phyloP scores from a whole-genome alignment of 2,329 filamentous ascomycete genomes.

The Colletotrichum karsti region DNA sequence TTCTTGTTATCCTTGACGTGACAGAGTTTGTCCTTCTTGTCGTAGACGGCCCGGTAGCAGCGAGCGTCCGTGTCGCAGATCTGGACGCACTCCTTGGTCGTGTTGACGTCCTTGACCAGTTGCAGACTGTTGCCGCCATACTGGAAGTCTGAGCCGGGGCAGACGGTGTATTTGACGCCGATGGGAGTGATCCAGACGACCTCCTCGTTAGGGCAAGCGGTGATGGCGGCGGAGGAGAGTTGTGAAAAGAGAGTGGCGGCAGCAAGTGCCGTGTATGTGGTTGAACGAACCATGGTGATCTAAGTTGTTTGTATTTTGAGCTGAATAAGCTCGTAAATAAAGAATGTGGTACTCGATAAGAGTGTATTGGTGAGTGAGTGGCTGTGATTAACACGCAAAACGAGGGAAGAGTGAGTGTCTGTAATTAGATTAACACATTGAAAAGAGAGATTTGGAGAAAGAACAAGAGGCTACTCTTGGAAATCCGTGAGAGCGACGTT shows the following conservation, averaged over 20 bases:
- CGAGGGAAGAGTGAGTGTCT: slow-evolving; percentile 3
- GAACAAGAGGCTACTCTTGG: slow-evolving; percentile 2
- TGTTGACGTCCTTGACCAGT: slow-evolving; percentile 1
- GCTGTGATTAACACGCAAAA: slow-evolving; percentile 7
- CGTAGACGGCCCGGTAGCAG: slow-evolving; percentile 27
- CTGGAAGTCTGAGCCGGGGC: slow-evolving; percentile 27
- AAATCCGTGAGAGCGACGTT: not conserved
- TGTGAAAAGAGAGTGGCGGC: slow-evolving; percentile 20
- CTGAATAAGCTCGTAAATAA: not conserved
- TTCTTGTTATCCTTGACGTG: slow-evolving; percentile 26
- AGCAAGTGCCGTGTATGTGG: slow-evolving; percentile 12
- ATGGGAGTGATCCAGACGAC: slow-evolving; percentile 14
- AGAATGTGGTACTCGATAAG: not conserved
- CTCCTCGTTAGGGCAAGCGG: slow-evolving; percentile 22
- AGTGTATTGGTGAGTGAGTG: not conserved
- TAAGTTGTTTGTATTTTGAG: not conserved
- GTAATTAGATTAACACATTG: not conserved
- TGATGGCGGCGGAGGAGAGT: slow-evolving; percentile 22
- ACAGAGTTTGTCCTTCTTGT: slow-evolving; percentile 18
- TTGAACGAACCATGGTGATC: slow-evolving; percentile 6
- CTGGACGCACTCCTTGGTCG: slow-evolving; percentile 19
- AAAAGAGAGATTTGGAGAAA: not conserved
- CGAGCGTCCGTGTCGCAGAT: slow-evolving; percentile 23
- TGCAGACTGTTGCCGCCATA: slow-evolving; percentile 20
- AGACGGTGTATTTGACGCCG: slow-evolving; percentile 27